Conservation (phyloP, 2,329 filamentous ascomycete genomes). For the Exophiala viscosa region DNA sequence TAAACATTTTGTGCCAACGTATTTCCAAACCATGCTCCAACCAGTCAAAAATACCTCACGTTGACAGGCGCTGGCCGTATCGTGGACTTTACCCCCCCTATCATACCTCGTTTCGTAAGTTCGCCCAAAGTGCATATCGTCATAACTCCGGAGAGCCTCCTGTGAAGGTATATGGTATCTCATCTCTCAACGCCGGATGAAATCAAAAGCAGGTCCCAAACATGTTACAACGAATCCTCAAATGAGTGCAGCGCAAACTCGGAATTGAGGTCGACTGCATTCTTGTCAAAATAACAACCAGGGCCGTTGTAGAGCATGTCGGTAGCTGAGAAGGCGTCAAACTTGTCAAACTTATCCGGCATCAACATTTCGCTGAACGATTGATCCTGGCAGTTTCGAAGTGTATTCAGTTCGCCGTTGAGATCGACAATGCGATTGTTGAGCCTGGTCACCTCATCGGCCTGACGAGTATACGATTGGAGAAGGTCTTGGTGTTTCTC, state of each 20-base stretch:
- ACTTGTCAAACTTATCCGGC: conserved; percentile 30
- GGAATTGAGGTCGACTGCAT: conserved; percentile 26
- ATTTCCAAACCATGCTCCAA: too few relatives aligned
- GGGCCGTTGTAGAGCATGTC: conserved; percentile 26
- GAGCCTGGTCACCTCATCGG: conserved; percentile 31
- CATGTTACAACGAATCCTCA: conserved; percentile 24
- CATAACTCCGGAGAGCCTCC: background rate
- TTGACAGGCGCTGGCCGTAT: background rate
- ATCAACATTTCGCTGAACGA: conserved; percentile 28
- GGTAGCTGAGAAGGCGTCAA: conserved; percentile 29
- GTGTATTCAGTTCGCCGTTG: conserved; percentile 27
- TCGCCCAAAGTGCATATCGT: conserved; percentile 1
- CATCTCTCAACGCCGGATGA: conserved; percentile 7
- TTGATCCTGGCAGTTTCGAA: conserved; percentile 24
- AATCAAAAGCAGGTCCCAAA: background rate
- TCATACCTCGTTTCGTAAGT: background rate
- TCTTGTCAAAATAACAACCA: conserved; percentile 30
- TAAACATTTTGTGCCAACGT: too few relatives aligned
- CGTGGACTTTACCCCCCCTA: background rate
- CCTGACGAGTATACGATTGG: conserved; percentile 33
- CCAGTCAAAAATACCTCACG: background rate
- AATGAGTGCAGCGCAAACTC: conserved; percentile 27
- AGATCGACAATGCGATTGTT: conserved; percentile 30
- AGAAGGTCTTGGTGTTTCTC: conserved; percentile 33
- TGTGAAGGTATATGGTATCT: conserved; percentile 14